A percentile compares a stretch with the other conserved stretches of the same genome.
These are phyloP conservation scores for Botryotinia narcissicola DNA, from an alignment of 2,329 filamentous ascomycete genomes.

Conservation along the genomic window DNA sequence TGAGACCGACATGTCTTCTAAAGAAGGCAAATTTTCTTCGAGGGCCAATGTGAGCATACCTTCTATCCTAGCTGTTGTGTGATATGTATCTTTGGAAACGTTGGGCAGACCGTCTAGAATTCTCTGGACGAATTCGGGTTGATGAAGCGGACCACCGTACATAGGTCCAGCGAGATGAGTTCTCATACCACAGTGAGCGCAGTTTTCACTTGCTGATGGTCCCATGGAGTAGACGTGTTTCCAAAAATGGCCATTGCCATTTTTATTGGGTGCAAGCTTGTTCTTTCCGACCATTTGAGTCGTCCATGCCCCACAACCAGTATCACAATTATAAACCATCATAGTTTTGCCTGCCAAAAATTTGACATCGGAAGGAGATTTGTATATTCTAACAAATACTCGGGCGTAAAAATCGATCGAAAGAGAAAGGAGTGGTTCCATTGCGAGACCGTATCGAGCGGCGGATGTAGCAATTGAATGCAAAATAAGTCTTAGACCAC, in stretches of 20 bases:
- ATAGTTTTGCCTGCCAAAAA: slow-evolving; percentile 89
- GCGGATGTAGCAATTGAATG: slow-evolving; percentile 78
- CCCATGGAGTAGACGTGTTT: slow-evolving; percentile 75
- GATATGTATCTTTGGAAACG: slow-evolving; percentile 68
- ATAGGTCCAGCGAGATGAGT: slow-evolving; percentile 91
- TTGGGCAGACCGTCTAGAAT: slow-evolving; percentile 71
- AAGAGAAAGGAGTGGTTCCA: slow-evolving; percentile 87
- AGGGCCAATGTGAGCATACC: slow-evolving; percentile 89
- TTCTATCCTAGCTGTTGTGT: slow-evolving; percentile 76
- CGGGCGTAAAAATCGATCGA: slow-evolving; percentile 96
- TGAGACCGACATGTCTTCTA: slow-evolving; percentile 28
- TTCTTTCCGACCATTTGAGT: slow-evolving; percentile 76
- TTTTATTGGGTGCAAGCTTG: slow-evolving; percentile 65
- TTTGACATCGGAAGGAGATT: slow-evolving; percentile 82
- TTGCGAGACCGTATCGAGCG: slow-evolving; percentile 78
- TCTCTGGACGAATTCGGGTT: slow-evolving; percentile 74
- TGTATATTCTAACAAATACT: slow-evolving; percentile 79
- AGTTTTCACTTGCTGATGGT: slow-evolving; percentile 63
- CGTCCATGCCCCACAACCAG: slow-evolving; percentile 87
- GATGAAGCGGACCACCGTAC: slow-evolving; percentile 90
- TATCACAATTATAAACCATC: slow-evolving; percentile 87
- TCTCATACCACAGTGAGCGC: slow-evolving; percentile 80
- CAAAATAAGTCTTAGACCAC: slow-evolving; percentile 80
- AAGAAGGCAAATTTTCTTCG: slow-evolving; percentile 57
- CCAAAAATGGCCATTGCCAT: slow-evolving; percentile 65